Evolutionary conservation across 2,329 filamentous ascomycete species (phyloP).

Genomic region (Zymoseptoria crescenta): DNA sequence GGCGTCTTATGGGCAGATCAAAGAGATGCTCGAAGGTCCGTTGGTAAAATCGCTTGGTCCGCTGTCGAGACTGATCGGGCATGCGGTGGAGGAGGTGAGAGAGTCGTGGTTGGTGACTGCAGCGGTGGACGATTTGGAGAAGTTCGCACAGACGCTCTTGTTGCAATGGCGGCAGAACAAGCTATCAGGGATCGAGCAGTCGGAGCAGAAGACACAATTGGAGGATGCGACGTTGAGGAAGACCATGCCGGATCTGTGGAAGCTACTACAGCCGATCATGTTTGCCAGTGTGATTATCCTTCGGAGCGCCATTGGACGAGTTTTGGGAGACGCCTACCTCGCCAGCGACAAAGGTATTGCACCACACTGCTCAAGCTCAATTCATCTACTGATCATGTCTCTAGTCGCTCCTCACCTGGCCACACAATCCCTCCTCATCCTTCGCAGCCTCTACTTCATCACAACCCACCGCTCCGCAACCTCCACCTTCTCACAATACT

Average conservation of each 20-base stretch:
- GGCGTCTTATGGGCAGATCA: slow-evolving; percentile 53
- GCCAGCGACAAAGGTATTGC: slow-evolving; percentile 45
- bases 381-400: neutral
- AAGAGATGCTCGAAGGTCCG: slow-evolving; percentile 52
- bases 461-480: slow-evolving; percentile 64
- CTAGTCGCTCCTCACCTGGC: slow-evolving; percentile 58
- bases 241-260: slow-evolving; percentile 65
- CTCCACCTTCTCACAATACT: slow-evolving; percentile 68
- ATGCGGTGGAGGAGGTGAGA: slow-evolving; percentile 52
- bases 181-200: slow-evolving; percentile 62
- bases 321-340: slow-evolving; percentile 49
- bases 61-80: slow-evolving; percentile 56
- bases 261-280: slow-evolving; percentile 63
- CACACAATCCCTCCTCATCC: slow-evolving; percentile 60
- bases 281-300: slow-evolving; percentile 69
- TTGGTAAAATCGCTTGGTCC: slow-evolving; percentile 61
- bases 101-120: slow-evolving; percentile 43
- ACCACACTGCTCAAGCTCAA: neutral
- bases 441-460: slow-evolving; percentile 76
- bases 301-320: slow-evolving; percentile 63
- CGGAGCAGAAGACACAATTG: slow-evolving; percentile 56
- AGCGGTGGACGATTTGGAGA: slow-evolving; percentile 57
- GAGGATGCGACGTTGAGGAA: slow-evolving; percentile 56
- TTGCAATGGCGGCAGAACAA: slow-evolving; percentile 68
- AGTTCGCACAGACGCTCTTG: slow-evolving; percentile 58